These are phyloP conservation scores for Ormosia emarginata DNA, from an alignment of 306 rosid species.

Conservation along the genomic window DNA sequence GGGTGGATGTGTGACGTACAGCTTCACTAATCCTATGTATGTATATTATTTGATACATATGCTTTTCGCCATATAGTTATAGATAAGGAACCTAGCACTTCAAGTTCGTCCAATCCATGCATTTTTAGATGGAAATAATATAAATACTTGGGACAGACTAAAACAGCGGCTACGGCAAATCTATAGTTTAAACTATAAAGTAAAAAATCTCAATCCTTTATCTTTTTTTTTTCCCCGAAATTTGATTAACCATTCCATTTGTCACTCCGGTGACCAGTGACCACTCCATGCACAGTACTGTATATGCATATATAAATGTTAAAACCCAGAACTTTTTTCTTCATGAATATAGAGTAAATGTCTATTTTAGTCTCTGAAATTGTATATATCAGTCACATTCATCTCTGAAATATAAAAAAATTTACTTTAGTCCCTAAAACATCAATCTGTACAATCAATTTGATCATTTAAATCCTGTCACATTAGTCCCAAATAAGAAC, in stretches of 20 bases:
- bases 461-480: too few species aligned
- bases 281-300: too few species aligned
- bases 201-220: neutral
- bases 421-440: too few species aligned
- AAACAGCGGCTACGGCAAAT: neutral
- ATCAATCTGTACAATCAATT: too few species aligned
- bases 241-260: neutral
- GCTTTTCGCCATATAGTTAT: neutral
- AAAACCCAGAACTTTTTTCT: too few species aligned
- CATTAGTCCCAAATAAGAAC: too few species aligned
- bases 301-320: too few species aligned
- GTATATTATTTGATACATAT: neutral
- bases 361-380: too few species aligned
- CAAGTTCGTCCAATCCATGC: neutral
- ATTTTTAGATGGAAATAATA: neutral
- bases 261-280: neutral
- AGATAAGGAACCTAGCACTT: slow-evolving; percentile 24
- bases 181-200: neutral
- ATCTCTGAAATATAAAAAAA: too few species aligned
- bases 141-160: neutral
- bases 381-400: too few species aligned
- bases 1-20: slow-evolving; percentile 38
- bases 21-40: neutral
- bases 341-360: too few species aligned
- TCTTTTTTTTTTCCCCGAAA: neutral